These are phyloP conservation scores for Thielaviopsis euricoi DNA, from an alignment of 2,329 filamentous ascomycete genomes.

Conservation along the genomic window DNA sequence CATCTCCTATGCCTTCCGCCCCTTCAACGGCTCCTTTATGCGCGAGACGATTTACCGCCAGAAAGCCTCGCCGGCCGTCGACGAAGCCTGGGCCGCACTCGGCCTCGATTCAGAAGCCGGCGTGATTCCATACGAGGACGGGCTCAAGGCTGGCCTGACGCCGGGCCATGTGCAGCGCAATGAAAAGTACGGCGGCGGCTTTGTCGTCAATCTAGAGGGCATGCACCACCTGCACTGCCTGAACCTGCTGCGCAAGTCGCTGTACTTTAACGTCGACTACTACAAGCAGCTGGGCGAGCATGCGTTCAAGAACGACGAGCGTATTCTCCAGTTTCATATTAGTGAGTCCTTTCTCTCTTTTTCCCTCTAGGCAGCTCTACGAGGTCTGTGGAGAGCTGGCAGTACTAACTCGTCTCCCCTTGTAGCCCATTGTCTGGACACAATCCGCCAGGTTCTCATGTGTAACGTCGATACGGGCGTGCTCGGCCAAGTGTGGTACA, in stretches of 20 bases:
- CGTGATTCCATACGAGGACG: slow-evolving; percentile 32
- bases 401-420: not conserved
- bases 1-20: slow-evolving; percentile 19
- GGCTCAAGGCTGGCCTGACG: slow-evolving; percentile 32
- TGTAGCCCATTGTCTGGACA: slow-evolving; percentile 42
- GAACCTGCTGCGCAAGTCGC: slow-evolving; percentile 41
- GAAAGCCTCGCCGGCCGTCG: slow-evolving; percentile 33
- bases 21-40: slow-evolving; percentile 41
- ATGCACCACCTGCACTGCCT: slow-evolving; percentile 42
- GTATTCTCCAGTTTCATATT: slow-evolving; percentile 37
- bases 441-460: slow-evolving; percentile 45
- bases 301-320: slow-evolving; percentile 38
- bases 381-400: too few species aligned
- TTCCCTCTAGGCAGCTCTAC: not conserved
- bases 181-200: slow-evolving; percentile 40
- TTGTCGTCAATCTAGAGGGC: slow-evolving; percentile 39
- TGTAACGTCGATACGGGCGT: slow-evolving; percentile 44
- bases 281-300: slow-evolving; percentile 33
- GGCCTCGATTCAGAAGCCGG: slow-evolving; percentile 28
- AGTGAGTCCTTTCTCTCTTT: slow-evolving; percentile 21
- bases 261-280: slow-evolving; percentile 43
- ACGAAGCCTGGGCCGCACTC: slow-evolving; percentile 35
- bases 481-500: slow-evolving; percentile 44
- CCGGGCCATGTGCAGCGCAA: slow-evolving; percentile 37
- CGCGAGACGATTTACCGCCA: slow-evolving; percentile 36